Base-by-base conservation (phyloP, 306 rosid species). In the Medicago ruthenica region DNA sequence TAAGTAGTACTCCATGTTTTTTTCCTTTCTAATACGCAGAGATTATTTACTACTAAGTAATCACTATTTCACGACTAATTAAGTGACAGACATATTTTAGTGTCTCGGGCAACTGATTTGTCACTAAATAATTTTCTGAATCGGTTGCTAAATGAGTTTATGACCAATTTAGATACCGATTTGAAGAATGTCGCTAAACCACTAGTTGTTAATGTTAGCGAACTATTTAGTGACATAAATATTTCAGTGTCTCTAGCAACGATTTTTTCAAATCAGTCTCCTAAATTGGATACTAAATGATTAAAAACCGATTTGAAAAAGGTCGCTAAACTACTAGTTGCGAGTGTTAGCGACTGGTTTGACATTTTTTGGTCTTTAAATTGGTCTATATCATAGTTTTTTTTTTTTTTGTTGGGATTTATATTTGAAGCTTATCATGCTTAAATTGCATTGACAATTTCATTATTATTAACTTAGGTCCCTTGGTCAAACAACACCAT, bases 401-500 rank as follows among this genome's bases (percentile, higher is more conserved):
- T 40, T 8, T 11, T 27, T 4, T 24, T 44, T 10, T 31, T 31
- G 36, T 34, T 0, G 37, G 5, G 37, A 34, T 34, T 34, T 0
- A 34, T 34, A 6, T 34, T 34, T 5, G 37, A 34, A 34, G 37
- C 37, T 34, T 34, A 34, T 34, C 37, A 34, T 5, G 37, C 37
- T 34, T 34, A 0, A 44, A 11, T 59, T 24, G 4, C 27, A 9
- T n/a, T 51, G 9, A 16, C 20, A 51, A 16, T 53, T 21, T 53
- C 24, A 53, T 53, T 53, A 16, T 53, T 53, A 8, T 53, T 53
- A 53, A 53, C 24, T 13, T 40, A 92, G 97, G 93, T 85, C 94
- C 20, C 71, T 93, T 8, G 97, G 96, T 18, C 97, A 91, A 74
- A 27, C 97, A 82, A 80, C 98, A 8, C 97, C 97, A 34, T 24